A percentile compares a stretch with the other conserved stretches of the same genome.
Evolutionary conservation across 2,329 filamentous ascomycete species (phyloP).

Genomic region (Fusarium sp.): DNA sequence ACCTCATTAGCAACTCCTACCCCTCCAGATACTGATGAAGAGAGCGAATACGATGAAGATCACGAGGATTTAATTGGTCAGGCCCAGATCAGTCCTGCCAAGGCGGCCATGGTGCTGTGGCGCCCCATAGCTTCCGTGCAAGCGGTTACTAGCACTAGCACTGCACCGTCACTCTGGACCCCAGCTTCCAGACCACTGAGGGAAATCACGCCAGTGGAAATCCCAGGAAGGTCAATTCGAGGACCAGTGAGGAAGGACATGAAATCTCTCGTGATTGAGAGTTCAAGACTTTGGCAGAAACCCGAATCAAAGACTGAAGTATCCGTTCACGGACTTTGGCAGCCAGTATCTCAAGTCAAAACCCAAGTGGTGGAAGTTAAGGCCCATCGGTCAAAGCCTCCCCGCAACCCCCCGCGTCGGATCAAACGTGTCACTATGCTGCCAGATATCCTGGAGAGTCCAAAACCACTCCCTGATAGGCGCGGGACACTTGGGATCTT

Average conservation of each 20-base stretch:
- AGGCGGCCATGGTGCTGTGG: constrained; percentile 39
- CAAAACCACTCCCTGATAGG: constrained; percentile 68
- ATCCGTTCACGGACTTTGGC: constrained; percentile 36
- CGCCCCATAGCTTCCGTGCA: constrained; percentile 31
- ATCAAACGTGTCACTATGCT: constrained; percentile 69
- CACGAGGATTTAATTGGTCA: constrained; percentile 30
- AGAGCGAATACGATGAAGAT: constrained; percentile 50
- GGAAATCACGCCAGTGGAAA: constrained; percentile 20
- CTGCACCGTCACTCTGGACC: constrained; percentile 41
- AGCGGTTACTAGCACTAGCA: constrained; percentile 2
- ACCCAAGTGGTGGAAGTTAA: constrained; percentile 31
- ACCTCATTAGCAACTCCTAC: constrained; percentile 52
- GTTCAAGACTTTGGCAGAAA: constrained; percentile 40
- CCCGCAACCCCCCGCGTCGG: constrained; percentile 65
- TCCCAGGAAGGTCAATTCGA: constrained; percentile 9
- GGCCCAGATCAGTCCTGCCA: constrained; percentile 23
- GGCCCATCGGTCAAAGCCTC: constrained; percentile 58
- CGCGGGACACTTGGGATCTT: constrained; percentile 72
- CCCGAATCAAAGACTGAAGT: constrained; percentile 1
- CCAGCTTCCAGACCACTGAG: constrained; percentile 26
- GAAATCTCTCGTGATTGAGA: constrained; percentile 39
- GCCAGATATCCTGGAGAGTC: constrained; percentile 73
- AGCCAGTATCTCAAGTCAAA: constrained; percentile 20
- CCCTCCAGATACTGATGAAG: constrained; percentile 64
- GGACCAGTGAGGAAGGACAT: constrained; percentile 19